Base-by-base conservation (phyloP, 371 early-diverging fungal species). In the Mucor mucedo region DNA sequence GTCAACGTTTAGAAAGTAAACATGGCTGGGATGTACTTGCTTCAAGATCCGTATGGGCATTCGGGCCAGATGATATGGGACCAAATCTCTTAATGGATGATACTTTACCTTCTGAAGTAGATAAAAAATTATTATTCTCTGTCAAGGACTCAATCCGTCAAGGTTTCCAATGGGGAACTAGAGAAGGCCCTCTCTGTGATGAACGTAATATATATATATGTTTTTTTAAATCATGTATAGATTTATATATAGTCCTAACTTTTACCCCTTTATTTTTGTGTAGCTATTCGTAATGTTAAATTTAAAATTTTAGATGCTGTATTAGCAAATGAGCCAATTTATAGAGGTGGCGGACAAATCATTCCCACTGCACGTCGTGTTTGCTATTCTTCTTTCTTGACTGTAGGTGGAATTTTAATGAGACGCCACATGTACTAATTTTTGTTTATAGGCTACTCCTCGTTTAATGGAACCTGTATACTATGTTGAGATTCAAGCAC, bases 281-380 rank as follows among this genome's bases (percentile, higher is more conserved):
- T 69, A 92, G 93, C 96, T 9, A 95, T 98, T 68, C 90, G 98
- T 44, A 91, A 91, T 73, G 93, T 95, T 52, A 94, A 95, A 69
- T 96, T 98, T 82, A 87, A 91, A 58, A 91, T 98, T 42, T 75
- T 97, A 54, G 93, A 90, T 66, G 94, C 95, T 10, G 84, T 86
- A 21, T 72, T 98, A 54, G 95, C 98, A 5, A 76, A 84, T 27
- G 93, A 96, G 47, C 91, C 95, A 11, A 92, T 97, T 45, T 92
- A 90, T 73, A 88, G 98, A 38, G 96, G 96, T 45, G 93, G 95
- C 29, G 98, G 98, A 77, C 99, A 99, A 84, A 91, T 99, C 71
- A 95, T 98, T 75, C 97, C 98, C 53, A 98, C 99, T 56, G 88
- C 91, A 83, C 96, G 98, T 82, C 95, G 98, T 82, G 96, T 97